These are phyloP conservation scores for Cryphonectria parasitica DNA, from an alignment of 2,329 filamentous ascomycete species.

Conservation along the genomic window DNA sequence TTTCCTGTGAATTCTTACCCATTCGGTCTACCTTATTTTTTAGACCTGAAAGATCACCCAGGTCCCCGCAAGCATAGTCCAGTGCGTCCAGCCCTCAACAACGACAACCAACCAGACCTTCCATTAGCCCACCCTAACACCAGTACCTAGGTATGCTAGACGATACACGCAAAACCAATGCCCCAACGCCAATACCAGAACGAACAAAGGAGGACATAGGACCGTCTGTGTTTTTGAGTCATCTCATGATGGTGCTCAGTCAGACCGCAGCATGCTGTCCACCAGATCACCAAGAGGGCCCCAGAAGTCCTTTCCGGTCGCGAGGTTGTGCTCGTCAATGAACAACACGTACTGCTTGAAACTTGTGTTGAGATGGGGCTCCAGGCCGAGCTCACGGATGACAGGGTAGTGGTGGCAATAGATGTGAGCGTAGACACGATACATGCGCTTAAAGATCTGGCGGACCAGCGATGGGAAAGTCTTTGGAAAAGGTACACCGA, in stretches of 20 bases:
- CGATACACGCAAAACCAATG: conserved; percentile 33
- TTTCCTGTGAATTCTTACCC: conserved; percentile 8
- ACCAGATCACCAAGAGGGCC: conserved; percentile 93
- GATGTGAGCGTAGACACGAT: conserved; percentile 97
- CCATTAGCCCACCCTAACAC: conserved; percentile 5
- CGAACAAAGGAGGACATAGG: conserved; percentile 12
- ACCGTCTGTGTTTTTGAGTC: conserved; percentile 7
- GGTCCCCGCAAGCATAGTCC: not conserved
- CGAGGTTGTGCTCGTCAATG: conserved; percentile 92
- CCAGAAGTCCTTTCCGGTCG: conserved; percentile 96
- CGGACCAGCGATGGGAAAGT: conserved; percentile 85
- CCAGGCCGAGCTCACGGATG: conserved; percentile 89
- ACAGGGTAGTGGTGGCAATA: conserved; percentile 99
- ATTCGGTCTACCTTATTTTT: conserved; percentile 21
- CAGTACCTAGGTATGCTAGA: conserved; percentile 27
- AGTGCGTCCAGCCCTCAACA: not conserved
- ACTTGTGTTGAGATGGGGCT: conserved; percentile 97
- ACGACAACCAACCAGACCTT: not conserved
- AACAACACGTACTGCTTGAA: conserved; percentile 99
- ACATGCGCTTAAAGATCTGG: conserved; percentile 98
- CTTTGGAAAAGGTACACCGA: conserved; percentile 93
- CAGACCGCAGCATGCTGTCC: conserved; percentile 95
- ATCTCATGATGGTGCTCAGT: conserved; percentile 53
- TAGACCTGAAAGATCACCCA: not conserved
- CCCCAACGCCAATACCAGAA: conserved; percentile 28